Evolutionary conservation across 2,329 filamentous ascomycete genomes (phyloP), one percentile per base, ranked within the genome.

Genomic region (Phialocephala sp.): DNA sequence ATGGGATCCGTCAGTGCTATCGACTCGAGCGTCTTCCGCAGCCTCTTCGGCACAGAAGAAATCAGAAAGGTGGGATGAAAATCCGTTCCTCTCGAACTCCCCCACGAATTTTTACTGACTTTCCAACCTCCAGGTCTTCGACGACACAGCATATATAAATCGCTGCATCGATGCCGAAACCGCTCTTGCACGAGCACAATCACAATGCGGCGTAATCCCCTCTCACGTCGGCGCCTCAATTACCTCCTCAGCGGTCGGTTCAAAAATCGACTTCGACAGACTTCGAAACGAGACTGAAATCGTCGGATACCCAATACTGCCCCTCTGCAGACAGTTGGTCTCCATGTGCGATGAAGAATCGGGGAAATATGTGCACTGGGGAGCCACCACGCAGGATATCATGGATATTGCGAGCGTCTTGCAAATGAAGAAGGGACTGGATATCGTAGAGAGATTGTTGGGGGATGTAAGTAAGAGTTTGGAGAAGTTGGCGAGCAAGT

Each of bases 361-460:
- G 5, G 78, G 74, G n/a, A 78, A 80, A 65, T 86, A 84, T 69
- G 80, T 87, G 12, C 84, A 87, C 71, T 86, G 84, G 84, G 85
- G 85, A 9, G 84, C 84, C 1, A 87, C 85, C 0, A 87, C 85
- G 0, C 85, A 87, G 68, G 84, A 87, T 68, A 86, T 87, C 65
- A 86, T 86, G 84, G 85, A 87, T 67, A 76, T 81, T 0, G 85
- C 84, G 0, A 82, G 80, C 14, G 76, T 85, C 1, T 70, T 87
- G 9, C 85, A 87, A 68, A 84, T 86, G 73, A 82, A 83, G 50
- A 69, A 79, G 14, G 84, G 84, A 0, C 74, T 87, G 15, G 73
- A 75, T 0, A 79, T 87, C 18, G 78, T 87, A 4, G 79, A 84
- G 65, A 71, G 75, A 4, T 77, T 82, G 3, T 74, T 86, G 2